Evolutionary conservation across 2,329 filamentous ascomycete species (phyloP).

Genomic region (Cercospora brassicicola): DNA sequence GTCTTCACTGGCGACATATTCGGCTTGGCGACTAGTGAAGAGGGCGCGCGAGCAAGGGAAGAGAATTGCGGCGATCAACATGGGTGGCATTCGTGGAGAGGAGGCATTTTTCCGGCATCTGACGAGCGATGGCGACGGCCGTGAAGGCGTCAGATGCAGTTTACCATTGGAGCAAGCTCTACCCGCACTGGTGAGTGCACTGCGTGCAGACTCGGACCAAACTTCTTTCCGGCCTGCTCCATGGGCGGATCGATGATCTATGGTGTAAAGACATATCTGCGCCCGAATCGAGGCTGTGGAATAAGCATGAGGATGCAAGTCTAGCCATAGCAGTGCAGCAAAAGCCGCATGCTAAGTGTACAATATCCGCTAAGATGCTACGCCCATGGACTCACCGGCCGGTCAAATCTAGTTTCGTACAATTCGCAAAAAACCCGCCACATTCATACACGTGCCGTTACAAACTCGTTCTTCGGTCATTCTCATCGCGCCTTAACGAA

Average conservation of each 20-base stretch:
- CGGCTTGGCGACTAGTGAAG: conserved; percentile 86
- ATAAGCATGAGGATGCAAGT: background rate
- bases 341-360: background rate
- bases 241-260: conserved; percentile 16
- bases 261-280: background rate
- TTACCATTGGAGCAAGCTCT: conserved; percentile 45
- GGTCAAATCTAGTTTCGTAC: background rate
- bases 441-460: background rate
- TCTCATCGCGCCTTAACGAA: background rate
- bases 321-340: background rate
- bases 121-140: conserved; percentile 44
- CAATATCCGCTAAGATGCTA: background rate
- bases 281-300: background rate
- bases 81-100: conserved; percentile 77
- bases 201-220: conserved; percentile 19
- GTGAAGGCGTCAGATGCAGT: conserved; percentile 43
- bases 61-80: conserved; percentile 83
- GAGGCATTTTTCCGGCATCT: conserved; percentile 66
- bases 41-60: conserved; percentile 77
- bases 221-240: conserved; percentile 21
- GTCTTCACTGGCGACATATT: conserved; percentile 91
- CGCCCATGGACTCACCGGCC: background rate
- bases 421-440: background rate
- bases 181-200: conserved; percentile 37
- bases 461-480: background rate